Evolutionary conservation across 139 green algal species (phyloP).

Genomic region (Chlorella sp.): DNA sequence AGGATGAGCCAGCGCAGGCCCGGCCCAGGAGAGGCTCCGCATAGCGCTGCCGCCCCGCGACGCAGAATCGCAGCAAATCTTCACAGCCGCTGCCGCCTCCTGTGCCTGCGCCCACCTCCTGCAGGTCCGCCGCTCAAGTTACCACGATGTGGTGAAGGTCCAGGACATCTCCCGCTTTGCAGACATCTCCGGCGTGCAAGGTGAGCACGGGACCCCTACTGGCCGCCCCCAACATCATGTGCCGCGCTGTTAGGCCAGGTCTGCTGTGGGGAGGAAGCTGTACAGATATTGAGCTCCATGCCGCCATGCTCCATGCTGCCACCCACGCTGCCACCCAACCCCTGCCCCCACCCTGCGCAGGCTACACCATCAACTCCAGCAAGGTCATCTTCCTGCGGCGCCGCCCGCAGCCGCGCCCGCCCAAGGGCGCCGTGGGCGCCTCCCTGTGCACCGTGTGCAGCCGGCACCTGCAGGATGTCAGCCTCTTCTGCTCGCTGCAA

Average conservation of each 20-base stretch:
- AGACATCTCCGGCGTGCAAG: constrained; percentile 77
- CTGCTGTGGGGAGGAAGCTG: no score
- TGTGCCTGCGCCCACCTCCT: neutral
- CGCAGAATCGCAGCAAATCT: neutral
- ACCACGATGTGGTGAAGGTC: constrained; percentile 89
- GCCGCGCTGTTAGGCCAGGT: no score
- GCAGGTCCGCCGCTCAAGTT: constrained; percentile 77
- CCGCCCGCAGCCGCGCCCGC: constrained; percentile 72
- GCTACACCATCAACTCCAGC: constrained; percentile 38
- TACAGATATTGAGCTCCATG: no score
- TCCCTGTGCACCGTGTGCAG: constrained; percentile 46
- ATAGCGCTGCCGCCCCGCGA: neutral
- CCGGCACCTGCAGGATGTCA: constrained; percentile 54
- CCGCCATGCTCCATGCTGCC: no score
- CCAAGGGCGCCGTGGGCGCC: constrained; percentile 51
- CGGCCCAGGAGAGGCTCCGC: neutral
- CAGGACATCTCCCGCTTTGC: constrained; percentile 63
- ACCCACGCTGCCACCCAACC: neutral
- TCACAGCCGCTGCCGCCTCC: neutral
- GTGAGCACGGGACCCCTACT: constrained; percentile 1
- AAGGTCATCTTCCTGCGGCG: constrained; percentile 85
- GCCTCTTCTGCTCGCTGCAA: constrained; percentile 54
- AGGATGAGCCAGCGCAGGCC: no score
- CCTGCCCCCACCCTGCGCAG: neutral
- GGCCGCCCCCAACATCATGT: no score